phyloP scores from a whole-genome alignment of 2,329 filamentous ascomycete genomes.

The Xylaria sp. region DNA sequence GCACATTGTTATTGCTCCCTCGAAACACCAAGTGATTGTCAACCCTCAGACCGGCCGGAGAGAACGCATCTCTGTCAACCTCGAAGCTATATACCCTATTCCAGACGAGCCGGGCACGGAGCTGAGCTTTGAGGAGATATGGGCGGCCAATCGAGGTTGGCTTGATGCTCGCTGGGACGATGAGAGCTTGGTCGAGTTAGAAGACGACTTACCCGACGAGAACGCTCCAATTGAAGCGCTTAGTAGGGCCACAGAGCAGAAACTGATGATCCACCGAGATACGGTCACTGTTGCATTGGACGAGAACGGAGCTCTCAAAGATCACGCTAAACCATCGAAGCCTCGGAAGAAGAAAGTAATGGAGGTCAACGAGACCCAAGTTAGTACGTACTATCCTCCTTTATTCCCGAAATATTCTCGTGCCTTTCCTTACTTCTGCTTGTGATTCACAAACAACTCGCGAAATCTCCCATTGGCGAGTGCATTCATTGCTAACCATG shows the following conservation, averaged over 20 bases:
- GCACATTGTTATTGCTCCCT: slow-evolving; percentile 63
- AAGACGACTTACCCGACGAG: slow-evolving; percentile 18
- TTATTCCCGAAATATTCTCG: too few species aligned
- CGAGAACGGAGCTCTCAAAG: slow-evolving; percentile 53
- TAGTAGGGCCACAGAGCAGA: slow-evolving; percentile 30
- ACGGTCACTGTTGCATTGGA: slow-evolving; percentile 44
- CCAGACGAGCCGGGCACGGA: slow-evolving; percentile 66
- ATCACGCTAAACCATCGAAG: slow-evolving; percentile 40
- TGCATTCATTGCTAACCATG: slow-evolving; percentile 28
- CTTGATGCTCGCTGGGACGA: slow-evolving; percentile 54
- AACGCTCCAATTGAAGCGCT: slow-evolving; percentile 28
- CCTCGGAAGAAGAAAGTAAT: slow-evolving; percentile 71
- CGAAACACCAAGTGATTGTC: slow-evolving; percentile 69
- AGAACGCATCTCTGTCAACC: slow-evolving; percentile 81
- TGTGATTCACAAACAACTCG: not conserved
- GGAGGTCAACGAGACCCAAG: slow-evolving; percentile 88
- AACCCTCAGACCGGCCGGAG: slow-evolving; percentile 78
- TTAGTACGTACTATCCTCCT: slow-evolving; percentile 55
- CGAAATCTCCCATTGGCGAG: not conserved
- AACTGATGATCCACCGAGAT: slow-evolving; percentile 42
- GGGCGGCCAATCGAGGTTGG: slow-evolving; percentile 71
- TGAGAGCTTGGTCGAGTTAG: slow-evolving; percentile 28
- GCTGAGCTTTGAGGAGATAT: slow-evolving; percentile 85
- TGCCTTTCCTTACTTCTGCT: not conserved
- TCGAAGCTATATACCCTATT: slow-evolving; percentile 79